phyloP scores from a whole-genome alignment of 129 eudicot genomes.

The Mikania micrantha region DNA sequence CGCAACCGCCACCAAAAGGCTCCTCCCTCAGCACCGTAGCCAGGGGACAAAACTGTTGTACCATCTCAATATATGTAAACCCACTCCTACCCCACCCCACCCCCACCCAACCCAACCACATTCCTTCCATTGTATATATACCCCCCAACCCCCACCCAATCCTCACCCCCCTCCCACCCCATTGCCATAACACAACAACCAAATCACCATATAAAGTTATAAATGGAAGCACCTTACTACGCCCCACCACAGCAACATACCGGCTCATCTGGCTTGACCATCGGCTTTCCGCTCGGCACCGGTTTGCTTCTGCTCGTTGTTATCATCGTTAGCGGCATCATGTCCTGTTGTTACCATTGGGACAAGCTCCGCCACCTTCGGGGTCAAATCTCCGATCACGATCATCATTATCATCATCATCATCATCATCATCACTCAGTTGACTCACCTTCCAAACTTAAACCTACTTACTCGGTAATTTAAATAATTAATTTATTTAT shows the following conservation, averaged over 20 bases:
- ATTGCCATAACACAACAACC: no score
- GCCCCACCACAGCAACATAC: slow-evolving; percentile 40
- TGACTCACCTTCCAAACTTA: slow-evolving; percentile 44
- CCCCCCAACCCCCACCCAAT: not conserved
- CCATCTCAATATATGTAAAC: no score
- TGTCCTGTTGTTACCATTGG: slow-evolving; percentile 95
- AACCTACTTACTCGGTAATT: slow-evolving; percentile 40
- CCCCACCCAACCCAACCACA: slow-evolving; percentile 6
- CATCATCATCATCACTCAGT: no score
- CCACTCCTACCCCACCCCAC: no score
- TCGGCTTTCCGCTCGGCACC: slow-evolving; percentile 81
- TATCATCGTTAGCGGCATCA: slow-evolving; percentile 73
- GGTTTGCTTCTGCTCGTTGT: slow-evolving; percentile 65
- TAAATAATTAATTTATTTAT: no score
- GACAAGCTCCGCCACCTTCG: slow-evolving; percentile 63
- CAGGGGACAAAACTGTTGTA: no score
- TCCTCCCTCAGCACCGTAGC: no score
- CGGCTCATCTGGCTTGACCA: slow-evolving; percentile 58
- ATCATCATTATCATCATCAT: slow-evolving; percentile 40
- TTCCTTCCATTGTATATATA: slow-evolving; percentile 8
- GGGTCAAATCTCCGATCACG: slow-evolving; percentile 30
- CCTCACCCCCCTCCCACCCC: not conserved
- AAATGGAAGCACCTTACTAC: slow-evolving; percentile 41
- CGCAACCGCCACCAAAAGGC: no score
- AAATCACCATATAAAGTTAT: no score